These are phyloP conservation scores for Fusarium sp. DNA, from an alignment of 2,329 filamentous ascomycete genomes.

Conservation along the genomic window DNA sequence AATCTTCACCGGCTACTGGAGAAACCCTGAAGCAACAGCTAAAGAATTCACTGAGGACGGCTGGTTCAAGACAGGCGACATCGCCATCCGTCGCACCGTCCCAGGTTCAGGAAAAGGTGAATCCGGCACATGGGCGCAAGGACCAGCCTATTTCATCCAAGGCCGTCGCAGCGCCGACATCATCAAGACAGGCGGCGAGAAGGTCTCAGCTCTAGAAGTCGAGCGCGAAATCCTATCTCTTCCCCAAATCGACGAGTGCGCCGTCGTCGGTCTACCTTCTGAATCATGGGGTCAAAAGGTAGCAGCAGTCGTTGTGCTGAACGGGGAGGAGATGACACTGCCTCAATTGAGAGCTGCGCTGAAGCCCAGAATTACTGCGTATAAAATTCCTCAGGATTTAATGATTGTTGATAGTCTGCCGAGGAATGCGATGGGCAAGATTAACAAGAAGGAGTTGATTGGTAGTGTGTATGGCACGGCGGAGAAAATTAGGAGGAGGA, in stretches of 20 bases:
- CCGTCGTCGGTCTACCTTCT: constrained; percentile 86
- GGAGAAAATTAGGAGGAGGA: constrained; percentile 13
- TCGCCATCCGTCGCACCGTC: constrained; percentile 47
- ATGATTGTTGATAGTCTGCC: constrained; percentile 82
- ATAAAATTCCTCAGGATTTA: constrained; percentile 94
- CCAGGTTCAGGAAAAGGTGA: constrained; percentile 58
- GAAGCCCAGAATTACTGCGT: constrained; percentile 78
- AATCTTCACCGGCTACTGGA: constrained; percentile 12
- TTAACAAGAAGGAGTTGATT: constrained; percentile 76
- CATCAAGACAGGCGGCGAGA: constrained; percentile 96
- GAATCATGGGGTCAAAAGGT: constrained; percentile 97
- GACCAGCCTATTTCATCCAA: constrained; percentile 88
- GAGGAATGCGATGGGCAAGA: constrained; percentile 97
- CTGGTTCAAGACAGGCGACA: constrained; percentile 23
- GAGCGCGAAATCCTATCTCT: constrained; percentile 91
- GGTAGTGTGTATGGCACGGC: constrained; percentile 61
- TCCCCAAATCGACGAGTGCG: constrained; percentile 81
- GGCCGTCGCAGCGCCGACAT: constrained; percentile 91
- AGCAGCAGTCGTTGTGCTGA: constrained; percentile 83
- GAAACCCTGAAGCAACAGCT: neutral
- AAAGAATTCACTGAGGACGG: constrained; percentile 11
- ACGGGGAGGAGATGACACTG: constrained; percentile 69
- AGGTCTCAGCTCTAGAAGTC: constrained; percentile 90
- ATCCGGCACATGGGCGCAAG: constrained; percentile 64
- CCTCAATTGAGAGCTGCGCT: constrained; percentile 80